These are phyloP conservation scores for Cicer yamashitae DNA, from an alignment of 306 rosid species.

Conservation along the genomic window DNA sequence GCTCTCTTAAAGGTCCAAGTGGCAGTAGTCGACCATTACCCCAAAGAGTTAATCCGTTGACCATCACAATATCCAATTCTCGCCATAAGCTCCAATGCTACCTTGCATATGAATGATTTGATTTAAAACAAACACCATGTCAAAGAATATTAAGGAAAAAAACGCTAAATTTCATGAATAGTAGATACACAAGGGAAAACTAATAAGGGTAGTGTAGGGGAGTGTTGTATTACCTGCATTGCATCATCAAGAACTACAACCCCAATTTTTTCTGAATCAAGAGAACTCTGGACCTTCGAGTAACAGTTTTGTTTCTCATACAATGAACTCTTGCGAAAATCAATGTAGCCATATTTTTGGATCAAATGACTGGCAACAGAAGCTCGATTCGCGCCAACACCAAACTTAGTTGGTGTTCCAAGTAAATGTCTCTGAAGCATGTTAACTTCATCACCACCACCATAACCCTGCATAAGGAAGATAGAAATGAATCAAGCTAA, in stretches of 20 bases:
- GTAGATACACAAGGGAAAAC: background rate
- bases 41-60: constrained; percentile 82
- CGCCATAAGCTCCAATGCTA: constrained; percentile 91
- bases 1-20: constrained; percentile 92
- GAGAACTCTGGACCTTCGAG: constrained; percentile 39
- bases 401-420: constrained; percentile 72
- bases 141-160: background rate
- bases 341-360: constrained; percentile 67
- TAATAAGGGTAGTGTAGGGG: background rate
- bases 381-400: constrained; percentile 79
- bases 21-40: constrained; percentile 75
- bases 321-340: constrained; percentile 46
- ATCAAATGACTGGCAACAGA: constrained; percentile 62
- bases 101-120: constrained; percentile 50
- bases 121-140: constrained; percentile 37
- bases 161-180: background rate
- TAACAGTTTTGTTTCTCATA: constrained; percentile 43
- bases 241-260: constrained; percentile 82
- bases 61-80: constrained; percentile 85
- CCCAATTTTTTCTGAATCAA: constrained; percentile 62
- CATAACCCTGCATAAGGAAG: constrained; percentile 74
- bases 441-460: constrained; percentile 91
- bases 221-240: constrained; percentile 71
- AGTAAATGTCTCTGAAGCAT: constrained; percentile 82
- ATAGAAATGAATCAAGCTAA: constrained; percentile 31